phyloP scores from a whole-genome alignment of 176 grass and related monocot species.

The Hyparrhenia diplandra region DNA sequence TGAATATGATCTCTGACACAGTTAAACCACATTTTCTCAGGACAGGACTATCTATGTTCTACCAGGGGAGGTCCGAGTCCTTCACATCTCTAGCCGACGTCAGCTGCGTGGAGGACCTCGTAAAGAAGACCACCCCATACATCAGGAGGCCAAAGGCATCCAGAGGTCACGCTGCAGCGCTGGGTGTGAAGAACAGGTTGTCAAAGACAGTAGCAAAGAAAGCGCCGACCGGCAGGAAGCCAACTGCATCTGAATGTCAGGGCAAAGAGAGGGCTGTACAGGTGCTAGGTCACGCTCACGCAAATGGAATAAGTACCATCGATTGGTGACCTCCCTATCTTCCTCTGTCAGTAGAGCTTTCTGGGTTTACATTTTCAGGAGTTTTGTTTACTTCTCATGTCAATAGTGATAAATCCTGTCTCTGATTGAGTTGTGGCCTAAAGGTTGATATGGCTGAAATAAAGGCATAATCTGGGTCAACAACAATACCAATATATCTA shows the following conservation, averaged over 20 bases:
- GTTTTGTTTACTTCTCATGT: no score
- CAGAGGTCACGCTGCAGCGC: conserved; percentile 10
- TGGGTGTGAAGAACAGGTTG: conserved; percentile 18
- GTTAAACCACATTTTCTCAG: conserved; percentile 24
- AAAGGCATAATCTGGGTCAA: background rate
- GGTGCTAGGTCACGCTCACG: no score
- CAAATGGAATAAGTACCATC: no score
- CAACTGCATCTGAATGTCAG: background rate
- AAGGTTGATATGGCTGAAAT: background rate
- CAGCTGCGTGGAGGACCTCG: conserved; percentile 39
- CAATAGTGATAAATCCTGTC: background rate
- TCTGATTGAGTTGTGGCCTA: background rate
- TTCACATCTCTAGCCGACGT: conserved; percentile 50
- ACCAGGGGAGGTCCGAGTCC: conserved; percentile 56
- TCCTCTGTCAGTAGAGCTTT: no score
- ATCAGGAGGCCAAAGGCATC: conserved; percentile 30
- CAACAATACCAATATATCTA: background rate
- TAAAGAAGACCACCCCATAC: conserved; percentile 39
- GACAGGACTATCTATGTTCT: conserved; percentile 62
- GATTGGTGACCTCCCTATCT: no score
- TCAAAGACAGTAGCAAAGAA: conserved; percentile 40
- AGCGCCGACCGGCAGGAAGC: background rate
- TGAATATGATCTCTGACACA: background rate
- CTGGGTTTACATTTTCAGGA: no score
- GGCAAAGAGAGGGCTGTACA: no score